Base-by-base conservation (phyloP, 1,284 basidiomycete species). In the Pascua sp. region DNA sequence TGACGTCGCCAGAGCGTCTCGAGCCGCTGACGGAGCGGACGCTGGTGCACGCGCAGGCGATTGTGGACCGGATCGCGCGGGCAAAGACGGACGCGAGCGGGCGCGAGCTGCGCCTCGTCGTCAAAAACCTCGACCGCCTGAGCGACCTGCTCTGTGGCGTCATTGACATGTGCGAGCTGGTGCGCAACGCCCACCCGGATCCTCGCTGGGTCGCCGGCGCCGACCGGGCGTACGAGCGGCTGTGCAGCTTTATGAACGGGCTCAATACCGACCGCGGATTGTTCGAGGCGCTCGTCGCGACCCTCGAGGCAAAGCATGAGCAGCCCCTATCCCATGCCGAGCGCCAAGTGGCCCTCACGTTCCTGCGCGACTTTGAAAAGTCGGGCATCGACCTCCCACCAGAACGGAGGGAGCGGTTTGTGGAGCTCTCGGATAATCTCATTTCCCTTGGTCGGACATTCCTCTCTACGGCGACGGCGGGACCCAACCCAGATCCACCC, bases 241-340 rank as follows among this genome's bases (percentile, higher is more conserved):
- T 98, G 56, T 97, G 92, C 80, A 89, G 92, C 76, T 95, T 90
- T 77, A 98, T 98, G 94, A 98, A 98, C 78, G 86, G 90, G 42
- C 82, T 98, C 59, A 98, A 98, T 77, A 98, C 94, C 15, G 84
- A 97, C 80, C 87, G 88, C n/a, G 91, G 88, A 16, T 80, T 98
- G 44, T 97, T 96, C 69, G 83, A 91, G 79, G 64, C 75, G 4
- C 71, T 81, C 15, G 59, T 68, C 10, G 67, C 70, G 48, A 76
- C 80, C 7, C 69, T 81, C 15, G 62, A 69, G 8, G 70, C 75
- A 38, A 59, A 42, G 49, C 76, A 63, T 63, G 64, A 53, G 42
- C 62, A 61, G 41, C 77, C 64, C 17, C 64, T 69, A 49, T 78
- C 63, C 56, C 75, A 53, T 38, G 76, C 75, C 43, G 69, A 81